A percentile compares a stretch with the other conserved stretches of the same genome.
Conservation (phyloP, 1,284 basidiomycete genomes). For the Ganoderma boninense region DNA sequence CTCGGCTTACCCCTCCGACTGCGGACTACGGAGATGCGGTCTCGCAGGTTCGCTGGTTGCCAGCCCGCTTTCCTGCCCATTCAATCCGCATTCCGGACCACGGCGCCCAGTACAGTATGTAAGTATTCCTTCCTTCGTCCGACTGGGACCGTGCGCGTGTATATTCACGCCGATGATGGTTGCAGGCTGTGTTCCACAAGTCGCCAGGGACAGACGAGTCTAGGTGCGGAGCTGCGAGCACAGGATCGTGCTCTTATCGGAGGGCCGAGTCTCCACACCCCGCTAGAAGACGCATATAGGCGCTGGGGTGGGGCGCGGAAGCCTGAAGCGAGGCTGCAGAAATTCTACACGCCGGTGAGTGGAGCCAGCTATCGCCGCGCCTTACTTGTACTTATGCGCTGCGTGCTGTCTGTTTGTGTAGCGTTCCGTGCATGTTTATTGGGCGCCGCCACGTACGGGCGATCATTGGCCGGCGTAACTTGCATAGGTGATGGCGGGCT, state of each 20-base stretch:
- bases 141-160: not conserved
- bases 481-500: not conserved
- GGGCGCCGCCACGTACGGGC: not conserved
- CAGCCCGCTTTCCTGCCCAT: not conserved
- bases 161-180: not conserved
- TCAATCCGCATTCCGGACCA: not conserved
- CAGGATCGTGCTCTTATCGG: not conserved
- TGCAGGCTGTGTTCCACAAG: not conserved
- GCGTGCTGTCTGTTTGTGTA: not conserved
- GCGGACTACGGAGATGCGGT: not conserved
- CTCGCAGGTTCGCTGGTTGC: not conserved
- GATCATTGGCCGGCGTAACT: not conserved
- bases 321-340: not conserved
- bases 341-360: not conserved
- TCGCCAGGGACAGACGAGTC: not conserved
- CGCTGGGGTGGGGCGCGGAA: not conserved
- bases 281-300: not conserved
- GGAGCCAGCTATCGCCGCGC: not conserved
- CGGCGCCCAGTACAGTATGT: not conserved
- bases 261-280: not conserved
- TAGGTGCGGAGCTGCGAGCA: not conserved
- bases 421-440: not conserved
- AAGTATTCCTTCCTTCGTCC: not conserved
- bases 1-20: not conserved
- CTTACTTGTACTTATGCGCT: not conserved